Evolutionary conservation across 257 asterid genomes (phyloP).

Genomic region (Solanum microdontum): DNA sequence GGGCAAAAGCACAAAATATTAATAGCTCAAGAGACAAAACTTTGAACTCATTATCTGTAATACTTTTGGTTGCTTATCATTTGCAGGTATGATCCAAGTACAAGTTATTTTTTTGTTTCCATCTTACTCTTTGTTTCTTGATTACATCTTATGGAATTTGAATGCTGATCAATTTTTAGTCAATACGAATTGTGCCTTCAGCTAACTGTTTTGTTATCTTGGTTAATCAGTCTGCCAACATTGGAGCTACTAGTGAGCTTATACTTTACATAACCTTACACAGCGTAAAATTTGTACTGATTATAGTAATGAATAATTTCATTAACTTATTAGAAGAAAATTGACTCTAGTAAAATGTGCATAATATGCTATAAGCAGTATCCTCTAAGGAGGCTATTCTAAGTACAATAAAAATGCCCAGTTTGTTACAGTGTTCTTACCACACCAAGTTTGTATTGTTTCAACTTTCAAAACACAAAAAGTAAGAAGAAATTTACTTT

Average conservation of each 20-base stretch:
- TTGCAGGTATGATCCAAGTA: constrained; percentile 49
- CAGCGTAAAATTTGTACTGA: not conserved
- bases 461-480: too few species aligned
- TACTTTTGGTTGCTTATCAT: constrained; percentile 80
- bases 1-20: constrained; percentile 76
- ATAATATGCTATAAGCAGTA: too few species aligned
- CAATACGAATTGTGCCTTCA: not conserved
- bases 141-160: not conserved
- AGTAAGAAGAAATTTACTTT: too few species aligned
- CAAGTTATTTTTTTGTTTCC: not conserved
- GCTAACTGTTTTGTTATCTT: not conserved
- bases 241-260: not conserved
- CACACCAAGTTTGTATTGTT: too few species aligned
- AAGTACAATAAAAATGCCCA: too few species aligned
- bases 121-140: not conserved
- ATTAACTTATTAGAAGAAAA: not conserved
- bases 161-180: not conserved
- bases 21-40: constrained; percentile 64
- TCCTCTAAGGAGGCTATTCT: too few species aligned
- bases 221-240: not conserved
- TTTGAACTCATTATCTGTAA: constrained; percentile 35
- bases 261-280: not conserved
- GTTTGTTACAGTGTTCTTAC: too few species aligned
- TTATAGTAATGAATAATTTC: not conserved
- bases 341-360: not conserved